Conservation (phyloP, 2,329 filamentous ascomycete genomes). For the Cadophora malorum region DNA sequence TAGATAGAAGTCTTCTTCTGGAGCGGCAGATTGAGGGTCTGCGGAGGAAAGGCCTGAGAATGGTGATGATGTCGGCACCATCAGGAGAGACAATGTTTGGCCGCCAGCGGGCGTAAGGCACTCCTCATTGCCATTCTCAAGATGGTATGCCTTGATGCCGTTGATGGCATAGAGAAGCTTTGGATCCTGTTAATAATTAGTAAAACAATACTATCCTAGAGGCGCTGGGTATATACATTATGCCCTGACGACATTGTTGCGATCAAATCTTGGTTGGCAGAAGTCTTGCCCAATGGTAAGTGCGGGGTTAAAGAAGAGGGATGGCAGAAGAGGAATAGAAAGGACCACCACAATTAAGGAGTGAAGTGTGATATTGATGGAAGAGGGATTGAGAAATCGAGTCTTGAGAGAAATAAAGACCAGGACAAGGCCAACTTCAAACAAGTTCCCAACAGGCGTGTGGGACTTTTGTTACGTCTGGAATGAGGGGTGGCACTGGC, state of each 20-base stretch:
- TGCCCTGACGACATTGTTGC: constrained; percentile 42
- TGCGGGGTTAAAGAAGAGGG: constrained; percentile 18
- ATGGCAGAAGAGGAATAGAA: constrained; percentile 5
- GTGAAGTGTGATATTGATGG: constrained; percentile 6
- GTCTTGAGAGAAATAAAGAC: not conserved
- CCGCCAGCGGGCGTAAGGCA: constrained; percentile 83
- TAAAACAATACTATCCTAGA: not conserved
- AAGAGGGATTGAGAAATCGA: not conserved
- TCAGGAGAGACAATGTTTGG: constrained; percentile 90
- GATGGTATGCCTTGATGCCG: constrained; percentile 89
- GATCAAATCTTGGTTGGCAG: constrained; percentile 11
- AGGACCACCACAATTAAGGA: constrained; percentile 4
- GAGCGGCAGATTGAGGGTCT: constrained; percentile 59
- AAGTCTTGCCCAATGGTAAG: constrained; percentile 10
- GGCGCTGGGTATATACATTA: constrained; percentile 37
- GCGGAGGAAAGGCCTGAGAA: constrained; percentile 61
- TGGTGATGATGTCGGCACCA: constrained; percentile 89
- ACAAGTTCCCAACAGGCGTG: not conserved
- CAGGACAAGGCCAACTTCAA: constrained; percentile 9
- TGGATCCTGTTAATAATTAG: constrained; percentile 53
- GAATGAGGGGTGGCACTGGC: constrained; percentile 5
- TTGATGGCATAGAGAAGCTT: constrained; percentile 75
- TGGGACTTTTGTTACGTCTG: constrained; percentile 9
- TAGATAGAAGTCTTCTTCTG: constrained; percentile 93
- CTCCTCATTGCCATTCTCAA: constrained; percentile 85